Percentiles rank a stretch among this genome's conserved stretches.
Conservation (phyloP, 2,329 filamentous ascomycete species). For the Claviceps paspali region DNA sequence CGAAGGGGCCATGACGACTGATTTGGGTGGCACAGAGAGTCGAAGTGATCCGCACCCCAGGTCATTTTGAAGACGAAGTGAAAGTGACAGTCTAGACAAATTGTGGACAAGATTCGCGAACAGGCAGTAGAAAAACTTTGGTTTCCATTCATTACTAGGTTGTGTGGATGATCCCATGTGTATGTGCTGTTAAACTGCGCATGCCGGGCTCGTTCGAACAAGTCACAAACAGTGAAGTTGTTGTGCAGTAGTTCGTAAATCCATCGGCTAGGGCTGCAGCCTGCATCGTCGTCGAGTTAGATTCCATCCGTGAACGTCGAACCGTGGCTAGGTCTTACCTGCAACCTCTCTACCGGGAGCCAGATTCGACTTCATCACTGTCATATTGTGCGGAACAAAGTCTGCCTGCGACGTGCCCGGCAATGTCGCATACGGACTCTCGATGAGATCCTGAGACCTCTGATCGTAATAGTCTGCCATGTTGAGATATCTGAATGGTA, state of each 20-base stretch:
- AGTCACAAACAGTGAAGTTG: slow-evolving; percentile 19
- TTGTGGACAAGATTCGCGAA: slow-evolving; percentile 18
- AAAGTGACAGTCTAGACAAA: slow-evolving; percentile 26
- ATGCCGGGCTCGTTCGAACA: slow-evolving; percentile 19
- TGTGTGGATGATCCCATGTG: slow-evolving; percentile 21
- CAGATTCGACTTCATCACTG: slow-evolving; percentile 17
- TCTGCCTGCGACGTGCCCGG: slow-evolving; percentile 16
- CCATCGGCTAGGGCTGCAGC: slow-evolving; percentile 26
- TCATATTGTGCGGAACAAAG: slow-evolving; percentile 17
- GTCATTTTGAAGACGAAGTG: slow-evolving; percentile 25
- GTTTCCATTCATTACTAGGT: slow-evolving; percentile 24
- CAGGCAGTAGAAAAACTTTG: slow-evolving; percentile 18
- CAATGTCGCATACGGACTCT: slow-evolving; percentile 16
- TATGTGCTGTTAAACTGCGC: slow-evolving; percentile 16
- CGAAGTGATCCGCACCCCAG: slow-evolving; percentile 16
- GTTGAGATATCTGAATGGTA: background rate
- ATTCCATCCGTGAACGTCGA: no score
- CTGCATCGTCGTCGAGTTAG: slow-evolving; percentile 8
- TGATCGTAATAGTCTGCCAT: slow-evolving; percentile 17
- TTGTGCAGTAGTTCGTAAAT: slow-evolving; percentile 25
- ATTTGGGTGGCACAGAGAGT: slow-evolving; percentile 16
- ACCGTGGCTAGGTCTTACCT: slow-evolving; percentile 11
- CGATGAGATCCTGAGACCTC: slow-evolving; percentile 14
- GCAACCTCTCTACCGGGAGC: slow-evolving; percentile 11
- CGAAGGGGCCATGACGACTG: slow-evolving; percentile 20